Evolutionary conservation across 1,284 basidiomycete genomes (phyloP).

Genomic region (Fomitopsis schrenkii): DNA sequence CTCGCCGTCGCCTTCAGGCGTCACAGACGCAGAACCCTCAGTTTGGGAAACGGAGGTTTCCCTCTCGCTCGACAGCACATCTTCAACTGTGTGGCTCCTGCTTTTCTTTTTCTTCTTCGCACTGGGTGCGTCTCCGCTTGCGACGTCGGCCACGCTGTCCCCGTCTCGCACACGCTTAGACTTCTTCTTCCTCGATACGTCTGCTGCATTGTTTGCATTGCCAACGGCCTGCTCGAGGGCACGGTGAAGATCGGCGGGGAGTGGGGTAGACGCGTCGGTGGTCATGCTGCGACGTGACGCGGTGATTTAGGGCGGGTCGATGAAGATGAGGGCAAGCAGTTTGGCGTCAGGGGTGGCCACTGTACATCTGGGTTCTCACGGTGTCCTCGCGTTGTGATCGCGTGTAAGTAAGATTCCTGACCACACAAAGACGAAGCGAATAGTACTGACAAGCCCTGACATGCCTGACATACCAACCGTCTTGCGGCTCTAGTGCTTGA

Average conservation of each 20-base stretch:
- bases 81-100: slow-evolving; percentile 21
- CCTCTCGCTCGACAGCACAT: not conserved
- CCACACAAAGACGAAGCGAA: too few relatives aligned
- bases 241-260: slow-evolving; percentile 29
- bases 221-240: slow-evolving; percentile 46
- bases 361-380: not conserved
- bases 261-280: slow-evolving; percentile 20
- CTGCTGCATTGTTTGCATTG: slow-evolving; percentile 23
- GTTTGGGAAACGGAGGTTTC: not conserved
- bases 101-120: slow-evolving; percentile 26
- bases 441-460: not conserved
- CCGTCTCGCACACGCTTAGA: slow-evolving; percentile 36
- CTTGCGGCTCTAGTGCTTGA: too few relatives aligned
- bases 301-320: slow-evolving; percentile 29
- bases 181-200: slow-evolving; percentile 36
- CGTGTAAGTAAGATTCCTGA: too few relatives aligned
- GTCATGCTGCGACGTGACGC: slow-evolving; percentile 12
- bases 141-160: slow-evolving; percentile 12
- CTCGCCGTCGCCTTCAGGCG: slow-evolving; percentile 6
- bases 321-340: slow-evolving; percentile 24
- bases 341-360: slow-evolving; percentile 16
- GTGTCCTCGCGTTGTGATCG: not conserved
- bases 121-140: slow-evolving; percentile 25
- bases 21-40: slow-evolving; percentile 1
- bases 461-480: too few relatives aligned